phyloP scores from a whole-genome alignment of 1,284 basidiomycete species.

The Cystobasidium pallidum region DNA sequence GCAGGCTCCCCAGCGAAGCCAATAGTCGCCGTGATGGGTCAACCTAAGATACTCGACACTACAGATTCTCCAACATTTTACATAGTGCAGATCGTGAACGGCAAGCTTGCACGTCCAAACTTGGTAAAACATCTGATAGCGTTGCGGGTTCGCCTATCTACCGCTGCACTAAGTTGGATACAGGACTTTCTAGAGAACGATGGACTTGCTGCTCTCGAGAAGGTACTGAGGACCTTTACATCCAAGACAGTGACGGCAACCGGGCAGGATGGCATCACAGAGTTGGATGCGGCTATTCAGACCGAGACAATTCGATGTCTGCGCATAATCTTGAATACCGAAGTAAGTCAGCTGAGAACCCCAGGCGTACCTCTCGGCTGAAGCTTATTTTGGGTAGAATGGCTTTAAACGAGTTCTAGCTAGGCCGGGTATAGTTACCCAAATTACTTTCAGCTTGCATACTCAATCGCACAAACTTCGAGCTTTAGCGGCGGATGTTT shows the following conservation, averaged over 20 bases:
- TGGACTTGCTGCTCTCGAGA: constrained; percentile 69
- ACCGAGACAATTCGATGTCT: constrained; percentile 78
- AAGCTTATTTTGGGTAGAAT: constrained; percentile 59
- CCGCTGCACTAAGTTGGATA: constrained; percentile 76
- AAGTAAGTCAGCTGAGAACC: constrained; percentile 62
- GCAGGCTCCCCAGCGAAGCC: constrained; percentile 59
- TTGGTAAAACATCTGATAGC: constrained; percentile 78
- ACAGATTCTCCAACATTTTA: constrained; percentile 52
- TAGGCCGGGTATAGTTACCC: constrained; percentile 68
- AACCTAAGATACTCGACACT: constrained; percentile 51
- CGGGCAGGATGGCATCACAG: constrained; percentile 55
- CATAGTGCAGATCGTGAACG: constrained; percentile 57
- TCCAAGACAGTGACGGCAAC: constrained; percentile 25
- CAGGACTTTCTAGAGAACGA: constrained; percentile 69
- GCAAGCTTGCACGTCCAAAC: constrained; percentile 64
- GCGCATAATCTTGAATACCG: constrained; percentile 79
- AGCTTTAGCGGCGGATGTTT: constrained; percentile 72
- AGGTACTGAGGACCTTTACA: constrained; percentile 59
- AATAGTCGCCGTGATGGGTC: not conserved
- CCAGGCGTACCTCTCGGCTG: not conserved
- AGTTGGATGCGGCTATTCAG: constrained; percentile 70
- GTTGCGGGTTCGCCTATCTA: constrained; percentile 82
- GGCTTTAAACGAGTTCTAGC: constrained; percentile 73
- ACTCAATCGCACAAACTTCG: constrained; percentile 69
- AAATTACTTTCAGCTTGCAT: constrained; percentile 73